A percentile compares a stretch with the other conserved stretches of the same genome.
Evolutionary conservation across 768 basidiomycete species (phyloP).

Genomic region (Auricularia heimuer): DNA sequence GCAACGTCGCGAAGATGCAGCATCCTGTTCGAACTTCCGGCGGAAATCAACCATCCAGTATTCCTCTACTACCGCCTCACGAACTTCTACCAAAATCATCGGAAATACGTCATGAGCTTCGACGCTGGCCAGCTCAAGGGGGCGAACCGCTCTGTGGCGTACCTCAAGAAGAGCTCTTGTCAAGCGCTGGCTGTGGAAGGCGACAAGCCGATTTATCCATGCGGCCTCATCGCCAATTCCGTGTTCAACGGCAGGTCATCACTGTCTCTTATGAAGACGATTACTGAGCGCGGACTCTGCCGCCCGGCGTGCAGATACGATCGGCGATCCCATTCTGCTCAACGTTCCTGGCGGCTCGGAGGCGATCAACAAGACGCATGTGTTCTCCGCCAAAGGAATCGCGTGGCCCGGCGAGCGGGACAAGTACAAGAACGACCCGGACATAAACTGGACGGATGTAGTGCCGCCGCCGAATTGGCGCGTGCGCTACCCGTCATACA

Average conservation of each 20-base stretch:
- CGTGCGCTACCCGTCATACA: constrained; percentile 62
- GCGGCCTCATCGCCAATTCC: constrained; percentile 95
- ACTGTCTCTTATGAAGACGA: too few relatives aligned
- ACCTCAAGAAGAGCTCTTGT: constrained; percentile 69
- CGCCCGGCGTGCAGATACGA: constrained; percentile 45
- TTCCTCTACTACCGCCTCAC: constrained; percentile 95
- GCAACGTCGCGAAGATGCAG: constrained; percentile 54
- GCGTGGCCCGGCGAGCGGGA: constrained; percentile 94
- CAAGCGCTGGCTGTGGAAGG: constrained; percentile 59
- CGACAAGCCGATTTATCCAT: constrained; percentile 73
- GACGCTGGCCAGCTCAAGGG: constrained; percentile 82
- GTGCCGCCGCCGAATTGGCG: constrained; percentile 93
- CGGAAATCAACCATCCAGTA: constrained; percentile 60
- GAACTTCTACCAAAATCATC: constrained; percentile 97
- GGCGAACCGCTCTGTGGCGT: constrained; percentile 34
- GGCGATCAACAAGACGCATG: constrained; percentile 39
- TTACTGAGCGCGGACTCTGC: neutral
- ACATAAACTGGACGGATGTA: constrained; percentile 54
- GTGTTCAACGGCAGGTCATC: constrained; percentile 53
- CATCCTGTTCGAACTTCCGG: constrained; percentile 75
- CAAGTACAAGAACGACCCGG: constrained; percentile 68
- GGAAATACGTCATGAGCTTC: constrained; percentile 90
- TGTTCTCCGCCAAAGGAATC: constrained; percentile 69
- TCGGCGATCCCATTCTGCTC: constrained; percentile 48
- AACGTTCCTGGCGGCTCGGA: constrained; percentile 37